Conservation (phyloP, 108 stramenopile species). For the Mediolabrus comicus region DNA sequence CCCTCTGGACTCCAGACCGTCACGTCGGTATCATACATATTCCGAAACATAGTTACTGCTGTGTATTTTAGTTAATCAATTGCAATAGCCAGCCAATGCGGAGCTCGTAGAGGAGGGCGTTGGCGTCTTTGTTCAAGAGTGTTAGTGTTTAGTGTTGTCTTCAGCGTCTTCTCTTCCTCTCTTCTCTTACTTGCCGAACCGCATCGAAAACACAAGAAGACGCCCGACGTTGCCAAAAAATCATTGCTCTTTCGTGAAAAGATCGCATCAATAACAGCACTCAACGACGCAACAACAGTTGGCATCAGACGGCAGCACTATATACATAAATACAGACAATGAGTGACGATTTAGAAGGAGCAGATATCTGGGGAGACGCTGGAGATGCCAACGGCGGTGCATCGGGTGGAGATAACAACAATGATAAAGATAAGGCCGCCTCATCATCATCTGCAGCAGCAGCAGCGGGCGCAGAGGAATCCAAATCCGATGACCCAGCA, state of each 20-base stretch:
- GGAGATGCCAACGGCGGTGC: slow-evolving; percentile 24
- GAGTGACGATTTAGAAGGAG: slow-evolving; percentile 89
- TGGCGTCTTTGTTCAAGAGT: too few relatives aligned
- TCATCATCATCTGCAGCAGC: slow-evolving; percentile 20
- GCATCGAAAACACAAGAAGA: too few relatives aligned
- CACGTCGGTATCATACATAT: slow-evolving; percentile 99
- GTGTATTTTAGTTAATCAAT: neutral
- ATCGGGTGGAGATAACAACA: slow-evolving; percentile 32
- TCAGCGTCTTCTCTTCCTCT: too few relatives aligned
- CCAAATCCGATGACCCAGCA: slow-evolving; percentile 42
- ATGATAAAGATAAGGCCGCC: slow-evolving; percentile 20
- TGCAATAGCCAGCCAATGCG: neutral
- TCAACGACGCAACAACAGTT: neutral
- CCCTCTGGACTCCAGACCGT: slow-evolving; percentile 99
- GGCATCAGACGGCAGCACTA: neutral
- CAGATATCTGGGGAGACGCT: slow-evolving; percentile 94
- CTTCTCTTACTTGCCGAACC: too few relatives aligned
- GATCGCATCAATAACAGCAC: too few relatives aligned
- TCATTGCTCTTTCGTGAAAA: too few relatives aligned
- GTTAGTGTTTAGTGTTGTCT: too few relatives aligned
- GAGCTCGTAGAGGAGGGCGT: too few relatives aligned
- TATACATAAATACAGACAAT: slow-evolving; percentile 13
- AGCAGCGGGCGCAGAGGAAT: slow-evolving; percentile 33
- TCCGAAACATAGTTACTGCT: slow-evolving; percentile 92
- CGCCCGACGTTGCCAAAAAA: neutral